Evolutionary conservation across 176 grass and related monocot genomes (phyloP).

Genomic region (Melocanna baccifera): DNA sequence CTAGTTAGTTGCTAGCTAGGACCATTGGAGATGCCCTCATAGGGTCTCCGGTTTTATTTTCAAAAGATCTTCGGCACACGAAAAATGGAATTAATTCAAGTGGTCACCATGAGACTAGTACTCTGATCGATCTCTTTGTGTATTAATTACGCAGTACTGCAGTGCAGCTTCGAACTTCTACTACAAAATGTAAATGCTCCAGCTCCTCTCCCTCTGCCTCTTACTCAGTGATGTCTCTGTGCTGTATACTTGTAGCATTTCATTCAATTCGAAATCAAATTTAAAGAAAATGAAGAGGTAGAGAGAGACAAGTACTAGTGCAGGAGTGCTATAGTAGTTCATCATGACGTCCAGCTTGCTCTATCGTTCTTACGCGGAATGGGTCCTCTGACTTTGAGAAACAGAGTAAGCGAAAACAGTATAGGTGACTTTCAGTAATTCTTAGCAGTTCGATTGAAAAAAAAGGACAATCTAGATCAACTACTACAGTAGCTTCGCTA

Average conservation of each 20-base stretch:
- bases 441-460: too few relatives aligned
- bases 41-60: neutral
- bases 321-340: neutral
- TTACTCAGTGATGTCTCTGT: slow-evolving; percentile 10
- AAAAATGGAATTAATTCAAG: neutral
- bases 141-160: slow-evolving; percentile 28
- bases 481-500: too few relatives aligned
- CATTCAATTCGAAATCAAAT: slow-evolving; percentile 33
- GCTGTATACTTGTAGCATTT: slow-evolving; percentile 2
- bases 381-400: too few relatives aligned
- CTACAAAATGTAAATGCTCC: slow-evolving; percentile 42
- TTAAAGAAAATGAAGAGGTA: neutral
- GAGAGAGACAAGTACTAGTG: neutral
- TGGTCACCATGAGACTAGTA: neutral
- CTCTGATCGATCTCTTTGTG: neutral
- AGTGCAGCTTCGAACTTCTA: slow-evolving; percentile 31
- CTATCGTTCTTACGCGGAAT: neutral
- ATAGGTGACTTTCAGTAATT: too few relatives aligned
- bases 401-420: too few relatives aligned
- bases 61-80: neutral
- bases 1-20: too few relatives aligned
- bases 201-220: slow-evolving; percentile 43
- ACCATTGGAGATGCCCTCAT: too few relatives aligned
- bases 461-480: too few relatives aligned
- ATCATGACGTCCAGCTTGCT: slow-evolving; percentile 21